Percentiles rank a stretch among this genome's conserved stretches.
These are phyloP conservation scores for Paecilomyces sp. DNA, from an alignment of 2,329 filamentous ascomycete species.

Conservation along the genomic window DNA sequence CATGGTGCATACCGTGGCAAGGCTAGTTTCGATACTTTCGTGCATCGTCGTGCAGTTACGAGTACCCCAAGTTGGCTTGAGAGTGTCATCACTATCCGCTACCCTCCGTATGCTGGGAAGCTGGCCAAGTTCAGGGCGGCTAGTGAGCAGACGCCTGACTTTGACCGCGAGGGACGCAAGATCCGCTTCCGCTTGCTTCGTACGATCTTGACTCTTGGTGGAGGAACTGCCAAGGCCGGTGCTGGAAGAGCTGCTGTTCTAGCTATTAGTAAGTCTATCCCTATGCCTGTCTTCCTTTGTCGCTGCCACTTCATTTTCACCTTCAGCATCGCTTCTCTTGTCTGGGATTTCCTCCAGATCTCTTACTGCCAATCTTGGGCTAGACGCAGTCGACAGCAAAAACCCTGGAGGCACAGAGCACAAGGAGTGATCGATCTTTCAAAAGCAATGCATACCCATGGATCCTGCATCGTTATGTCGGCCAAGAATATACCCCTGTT, in stretches of 20 bases:
- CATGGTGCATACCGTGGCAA: conserved; percentile 71
- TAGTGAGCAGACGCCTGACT: conserved; percentile 49
- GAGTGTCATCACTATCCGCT: conserved; percentile 48
- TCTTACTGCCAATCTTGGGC: background rate
- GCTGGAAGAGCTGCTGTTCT: conserved; percentile 27
- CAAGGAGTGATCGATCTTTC: background rate
- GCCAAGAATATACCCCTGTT: background rate
- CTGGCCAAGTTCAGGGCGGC: conserved; percentile 44
- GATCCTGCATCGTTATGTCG: background rate
- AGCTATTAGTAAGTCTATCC: conserved; percentile 32
- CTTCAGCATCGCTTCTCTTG: conserved; percentile 3
- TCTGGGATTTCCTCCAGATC: background rate
- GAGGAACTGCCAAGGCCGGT: conserved; percentile 30
- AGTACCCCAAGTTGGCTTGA: conserved; percentile 57
- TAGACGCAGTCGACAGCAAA: background rate
- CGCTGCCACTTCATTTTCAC: background rate
- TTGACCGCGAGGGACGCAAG: conserved; percentile 50
- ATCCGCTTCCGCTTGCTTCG: conserved; percentile 31
- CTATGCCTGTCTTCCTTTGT: conserved; percentile 4
- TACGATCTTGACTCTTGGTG: conserved; percentile 33
- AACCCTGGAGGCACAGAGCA: background rate
- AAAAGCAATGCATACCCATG: background rate
- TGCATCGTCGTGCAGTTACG: conserved; percentile 53
- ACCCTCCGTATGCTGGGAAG: conserved; percentile 56
- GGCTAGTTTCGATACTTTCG: conserved; percentile 58